A percentile compares a stretch with the other conserved stretches of the same genome.
These are phyloP conservation scores for Boletus rex-veris DNA, from an alignment of 768 basidiomycete genomes.

Conservation along the genomic window DNA sequence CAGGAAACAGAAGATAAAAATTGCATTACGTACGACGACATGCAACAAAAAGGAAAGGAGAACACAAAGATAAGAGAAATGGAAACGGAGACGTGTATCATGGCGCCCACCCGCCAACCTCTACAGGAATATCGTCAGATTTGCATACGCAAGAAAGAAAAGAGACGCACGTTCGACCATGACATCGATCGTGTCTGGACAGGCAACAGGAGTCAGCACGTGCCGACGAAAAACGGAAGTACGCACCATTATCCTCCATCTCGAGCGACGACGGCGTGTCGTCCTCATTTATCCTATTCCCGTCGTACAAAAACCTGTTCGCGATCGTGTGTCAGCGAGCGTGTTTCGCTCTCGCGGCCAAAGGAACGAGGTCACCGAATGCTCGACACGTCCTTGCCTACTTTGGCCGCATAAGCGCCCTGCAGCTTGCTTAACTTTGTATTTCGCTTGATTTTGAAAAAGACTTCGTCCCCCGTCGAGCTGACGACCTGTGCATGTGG, in stretches of 20 bases:
- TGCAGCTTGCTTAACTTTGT: slow-evolving; percentile 92
- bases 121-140: background rate
- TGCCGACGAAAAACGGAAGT: background rate
- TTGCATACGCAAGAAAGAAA: background rate
- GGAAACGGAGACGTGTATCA: background rate
- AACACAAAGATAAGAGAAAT: background rate
- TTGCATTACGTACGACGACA: slow-evolving; percentile 4
- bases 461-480: slow-evolving; percentile 81
- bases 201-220: background rate
- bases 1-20: background rate
- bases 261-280: slow-evolving; percentile 83
- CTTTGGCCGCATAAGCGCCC: slow-evolving; percentile 88
- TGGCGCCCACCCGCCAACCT: slow-evolving; percentile 19
- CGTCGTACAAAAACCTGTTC: slow-evolving; percentile 86
- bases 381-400: slow-evolving; percentile 82
- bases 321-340: background rate
- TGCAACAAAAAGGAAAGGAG: background rate
- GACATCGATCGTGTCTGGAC: slow-evolving; percentile 86
- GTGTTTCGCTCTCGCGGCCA: background rate
- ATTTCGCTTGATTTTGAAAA: slow-evolving; percentile 95
- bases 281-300: slow-evolving; percentile 77
- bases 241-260: slow-evolving; percentile 84
- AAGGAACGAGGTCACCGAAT: slow-evolving; percentile 59
- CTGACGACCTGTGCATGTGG: slow-evolving; percentile 56
- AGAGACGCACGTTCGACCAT: slow-evolving; percentile 86